Evolutionary conservation across 768 basidiomycete genomes (phyloP).

Genomic region (Russula earlei): DNA sequence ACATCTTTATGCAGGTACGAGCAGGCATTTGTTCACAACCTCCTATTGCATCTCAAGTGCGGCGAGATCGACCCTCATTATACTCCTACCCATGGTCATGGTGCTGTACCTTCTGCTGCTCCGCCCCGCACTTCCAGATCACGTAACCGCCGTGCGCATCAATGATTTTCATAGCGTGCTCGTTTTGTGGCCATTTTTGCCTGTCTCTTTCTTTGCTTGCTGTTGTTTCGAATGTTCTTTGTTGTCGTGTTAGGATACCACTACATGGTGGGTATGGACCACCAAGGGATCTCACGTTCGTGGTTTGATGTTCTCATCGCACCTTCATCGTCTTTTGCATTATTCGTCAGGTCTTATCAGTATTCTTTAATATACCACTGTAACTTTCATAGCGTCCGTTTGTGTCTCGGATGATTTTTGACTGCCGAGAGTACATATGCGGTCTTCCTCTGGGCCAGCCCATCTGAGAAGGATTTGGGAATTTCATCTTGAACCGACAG

Average conservation of each 20-base stretch:
- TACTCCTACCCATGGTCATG: slow-evolving; percentile 69
- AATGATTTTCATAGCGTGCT: not conserved
- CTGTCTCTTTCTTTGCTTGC: not conserved
- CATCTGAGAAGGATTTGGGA: too few species aligned
- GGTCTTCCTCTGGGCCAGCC: too few species aligned
- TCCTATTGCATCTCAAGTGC: slow-evolving; percentile 73
- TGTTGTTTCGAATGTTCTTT: not conserved
- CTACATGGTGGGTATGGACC: not conserved
- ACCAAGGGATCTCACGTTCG: slow-evolving; percentile 1
- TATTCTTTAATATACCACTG: too few species aligned
- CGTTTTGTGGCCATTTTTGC: not conserved
- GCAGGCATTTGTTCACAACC: slow-evolving; percentile 78
- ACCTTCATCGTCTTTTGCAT: too few species aligned
- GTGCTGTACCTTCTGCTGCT: slow-evolving; percentile 41
- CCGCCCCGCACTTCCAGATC: slow-evolving; percentile 45
- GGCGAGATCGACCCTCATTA: slow-evolving; percentile 69
- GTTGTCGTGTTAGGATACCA: slow-evolving; percentile 7
- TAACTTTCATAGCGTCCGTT: too few species aligned
- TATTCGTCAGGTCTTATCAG: too few species aligned
- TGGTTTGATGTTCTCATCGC: not conserved
- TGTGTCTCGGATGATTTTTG: too few species aligned
- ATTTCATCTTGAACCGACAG: too few species aligned
- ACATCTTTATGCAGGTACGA: slow-evolving; percentile 42
- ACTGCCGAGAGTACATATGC: too few species aligned
- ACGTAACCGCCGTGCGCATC: slow-evolving; percentile 36